Evolutionary conservation across 2,329 filamentous ascomycete species (phyloP), one percentile per base, ranked within the genome.

Genomic region (Pseudogymnoascus sp.): DNA sequence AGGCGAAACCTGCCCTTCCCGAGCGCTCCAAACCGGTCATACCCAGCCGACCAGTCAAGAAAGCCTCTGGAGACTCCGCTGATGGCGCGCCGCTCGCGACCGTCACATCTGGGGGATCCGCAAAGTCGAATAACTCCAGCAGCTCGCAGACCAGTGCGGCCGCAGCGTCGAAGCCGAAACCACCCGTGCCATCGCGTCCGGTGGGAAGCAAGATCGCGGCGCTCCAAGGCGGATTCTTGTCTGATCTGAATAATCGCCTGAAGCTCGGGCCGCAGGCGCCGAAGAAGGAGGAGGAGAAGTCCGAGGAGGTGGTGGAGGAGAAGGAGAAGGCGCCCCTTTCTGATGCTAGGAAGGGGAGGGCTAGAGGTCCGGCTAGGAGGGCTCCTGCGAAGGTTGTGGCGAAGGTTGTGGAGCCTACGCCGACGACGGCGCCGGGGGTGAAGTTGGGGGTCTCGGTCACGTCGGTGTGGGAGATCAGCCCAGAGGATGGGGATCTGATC

Each of bases 151-250:
- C 79, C 64, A 77, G 79, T 21, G 73, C 77, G 2, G 76, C 80
- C 57, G 73, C 77, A 1, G 74, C 78, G 15, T 74, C 81, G 11
- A 96, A 92, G 73, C 76, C 84, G n/a, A 97, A 97, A 74, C 93
- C 95, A 4, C 83, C 86, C 0, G 83, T 97, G 1, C 93, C 95
- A 10, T 83, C 87, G 13, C 86, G 91, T 53, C 90, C 92, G 1
- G 82, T 83, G 47, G 90, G 90, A 9, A 85, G 86, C 70, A 97
- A 97, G 79, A 96, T 99, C 73, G 91, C 93, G 15, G 89, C 91
- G 23, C 79, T 99, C 33, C 92, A 96, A 76, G 90, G 90, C 38
- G 91, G 90, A 2, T 97, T 99, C 75, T 86, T 99, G 82, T 92
- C 87, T 50, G 93, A 97, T 72, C 79, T 99, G 44, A 96, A 97